Percentiles rank a stretch among this genome's conserved stretches.
phyloP scores from a whole-genome alignment of 352 stramenopile genomes.

The Pythium chondricola region DNA sequence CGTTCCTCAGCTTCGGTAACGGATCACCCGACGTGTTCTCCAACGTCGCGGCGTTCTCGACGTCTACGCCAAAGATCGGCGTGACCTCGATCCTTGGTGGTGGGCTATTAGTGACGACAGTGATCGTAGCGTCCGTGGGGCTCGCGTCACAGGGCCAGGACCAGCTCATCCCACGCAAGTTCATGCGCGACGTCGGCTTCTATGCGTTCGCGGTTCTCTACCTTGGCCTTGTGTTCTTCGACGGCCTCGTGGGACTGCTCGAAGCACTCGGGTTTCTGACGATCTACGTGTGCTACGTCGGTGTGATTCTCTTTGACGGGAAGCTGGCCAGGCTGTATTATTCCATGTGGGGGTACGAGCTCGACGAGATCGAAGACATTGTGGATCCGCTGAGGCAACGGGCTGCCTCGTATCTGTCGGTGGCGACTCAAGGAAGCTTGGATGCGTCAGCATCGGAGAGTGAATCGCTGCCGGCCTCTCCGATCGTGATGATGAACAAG shows the following conservation, averaged over 20 bases:
- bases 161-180: slow-evolving; percentile 73
- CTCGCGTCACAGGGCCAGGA: slow-evolving; percentile 62
- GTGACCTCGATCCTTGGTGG: slow-evolving; percentile 66
- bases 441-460: slow-evolving; percentile 15
- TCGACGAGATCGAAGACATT: slow-evolving; percentile 30
- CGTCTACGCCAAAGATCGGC: slow-evolving; percentile 55
- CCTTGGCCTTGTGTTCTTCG: slow-evolving; percentile 61
- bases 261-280: slow-evolving; percentile 66
- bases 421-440: not conserved
- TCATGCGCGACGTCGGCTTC: slow-evolving; percentile 63
- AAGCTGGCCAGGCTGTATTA: slow-evolving; percentile 21
- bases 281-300: slow-evolving; percentile 62
- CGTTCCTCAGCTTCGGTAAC: slow-evolving; percentile 79
- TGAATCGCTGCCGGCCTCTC: not conserved
- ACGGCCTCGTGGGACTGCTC: slow-evolving; percentile 27
- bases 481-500: slow-evolving; percentile 10
- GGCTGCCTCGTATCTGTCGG: not conserved
- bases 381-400: slow-evolving; percentile 1
- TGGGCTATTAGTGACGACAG: slow-evolving; percentile 68
- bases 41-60: slow-evolving; percentile 69
- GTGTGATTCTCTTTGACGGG: slow-evolving; percentile 55
- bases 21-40: slow-evolving; percentile 75
- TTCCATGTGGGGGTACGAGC: slow-evolving; percentile 11
- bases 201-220: slow-evolving; percentile 71
- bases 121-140: slow-evolving; percentile 66